Evolutionary conservation across 2,329 filamentous ascomycete genomes (phyloP).

Genomic region (Calonectria honghensis): DNA sequence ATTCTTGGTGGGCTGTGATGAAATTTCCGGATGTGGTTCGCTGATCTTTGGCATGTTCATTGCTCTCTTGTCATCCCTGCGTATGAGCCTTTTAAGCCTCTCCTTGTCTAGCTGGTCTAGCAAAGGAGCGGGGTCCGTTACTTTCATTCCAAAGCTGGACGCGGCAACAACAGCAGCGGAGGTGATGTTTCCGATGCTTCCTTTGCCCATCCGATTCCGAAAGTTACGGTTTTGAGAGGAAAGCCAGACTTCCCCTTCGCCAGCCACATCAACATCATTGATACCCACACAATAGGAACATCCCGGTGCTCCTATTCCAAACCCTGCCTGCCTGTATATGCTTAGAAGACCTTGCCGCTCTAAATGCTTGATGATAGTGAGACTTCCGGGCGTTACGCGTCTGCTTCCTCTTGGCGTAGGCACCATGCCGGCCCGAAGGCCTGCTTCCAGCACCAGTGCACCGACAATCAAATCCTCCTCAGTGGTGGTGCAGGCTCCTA

Average conservation of each 20-base stretch:
- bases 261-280: conserved; percentile 13
- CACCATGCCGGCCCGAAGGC: conserved; percentile 1
- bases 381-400: conserved; percentile 13
- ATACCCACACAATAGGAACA: conserved; percentile 11
- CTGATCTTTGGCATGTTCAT: not conserved
- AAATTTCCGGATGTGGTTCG: not conserved
- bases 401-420: not conserved
- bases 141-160: not conserved
- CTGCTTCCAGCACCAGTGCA: not conserved
- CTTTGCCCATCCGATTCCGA: conserved; percentile 15
- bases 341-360: not conserved
- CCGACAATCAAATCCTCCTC: conserved; percentile 11
- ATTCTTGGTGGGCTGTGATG: not conserved
- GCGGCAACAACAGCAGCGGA: conserved; percentile 1
- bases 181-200: conserved; percentile 12
- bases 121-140: not conserved
- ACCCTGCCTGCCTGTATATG: conserved; percentile 1
- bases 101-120: not conserved
- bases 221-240: conserved; percentile 19
- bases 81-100: not conserved
- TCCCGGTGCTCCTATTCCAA: conserved; percentile 2
- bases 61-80: not conserved
- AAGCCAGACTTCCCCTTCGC: conserved; percentile 12
- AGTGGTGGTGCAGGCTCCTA: not conserved
- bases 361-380: not conserved